phyloP scores from a whole-genome alignment of 1,284 basidiomycete genomes.

The Malassezia cuniculi region DNA sequence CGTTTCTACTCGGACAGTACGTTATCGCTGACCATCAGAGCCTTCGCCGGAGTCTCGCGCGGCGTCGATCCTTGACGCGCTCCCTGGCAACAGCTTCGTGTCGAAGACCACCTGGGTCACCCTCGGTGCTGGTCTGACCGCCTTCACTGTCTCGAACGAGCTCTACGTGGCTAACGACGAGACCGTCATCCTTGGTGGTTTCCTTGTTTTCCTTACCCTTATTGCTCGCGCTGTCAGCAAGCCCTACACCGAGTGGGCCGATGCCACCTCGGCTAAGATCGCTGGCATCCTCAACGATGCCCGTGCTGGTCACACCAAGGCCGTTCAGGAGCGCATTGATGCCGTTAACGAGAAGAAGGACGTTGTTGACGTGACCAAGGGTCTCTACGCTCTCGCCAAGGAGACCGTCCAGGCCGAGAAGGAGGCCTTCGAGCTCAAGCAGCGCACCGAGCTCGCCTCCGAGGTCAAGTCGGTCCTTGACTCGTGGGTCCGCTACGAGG shows the following conservation, averaged over 20 bases:
- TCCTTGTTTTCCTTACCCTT: conserved; percentile 67
- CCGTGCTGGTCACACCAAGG: conserved; percentile 77
- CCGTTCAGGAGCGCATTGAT: conserved; percentile 81
- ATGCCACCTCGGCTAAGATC: conserved; percentile 52
- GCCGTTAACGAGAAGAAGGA: conserved; percentile 86
- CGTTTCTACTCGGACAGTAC: conserved; percentile 36
- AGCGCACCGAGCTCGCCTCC: conserved; percentile 70
- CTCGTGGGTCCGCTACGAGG: conserved; percentile 95
- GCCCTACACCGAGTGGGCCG: conserved; percentile 85
- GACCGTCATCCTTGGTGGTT: conserved; percentile 55
- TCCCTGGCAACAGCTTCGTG: conserved; percentile 81
- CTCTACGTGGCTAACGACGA: conserved; percentile 89
- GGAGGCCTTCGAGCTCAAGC: conserved; percentile 76
- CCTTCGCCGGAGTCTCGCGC: conserved; percentile 67
- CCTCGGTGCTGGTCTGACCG: conserved; percentile 75
- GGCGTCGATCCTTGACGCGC: conserved; percentile 73
- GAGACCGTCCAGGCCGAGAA: conserved; percentile 85
- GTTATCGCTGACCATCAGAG: conserved; percentile 15
- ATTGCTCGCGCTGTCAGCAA: conserved; percentile 66
- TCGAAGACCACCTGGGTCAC: conserved; percentile 84
- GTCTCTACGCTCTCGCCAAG: conserved; percentile 85
- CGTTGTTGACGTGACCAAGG: conserved; percentile 75
- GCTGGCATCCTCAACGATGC: conserved; percentile 68
- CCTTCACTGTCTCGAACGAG: conserved; percentile 90
- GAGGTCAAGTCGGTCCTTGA: conserved; percentile 92